Evolutionary conservation across 202 grass and related monocot species (phyloP).

Genomic region (Musa balbisiana): DNA sequence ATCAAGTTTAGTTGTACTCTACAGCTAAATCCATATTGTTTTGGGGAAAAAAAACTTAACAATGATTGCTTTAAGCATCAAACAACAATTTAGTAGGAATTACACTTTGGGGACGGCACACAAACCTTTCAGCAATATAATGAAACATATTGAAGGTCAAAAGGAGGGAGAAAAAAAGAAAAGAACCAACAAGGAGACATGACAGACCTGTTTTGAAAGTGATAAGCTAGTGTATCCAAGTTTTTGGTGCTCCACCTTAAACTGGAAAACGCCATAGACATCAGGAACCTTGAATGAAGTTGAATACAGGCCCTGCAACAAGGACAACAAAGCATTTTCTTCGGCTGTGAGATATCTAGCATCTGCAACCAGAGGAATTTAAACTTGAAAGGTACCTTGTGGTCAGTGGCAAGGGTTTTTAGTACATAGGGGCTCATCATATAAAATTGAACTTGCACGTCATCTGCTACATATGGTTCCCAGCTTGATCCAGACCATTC

Average conservation of each 20-base stretch:
- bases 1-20: too few species aligned
- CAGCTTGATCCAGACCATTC: constrained; percentile 98
- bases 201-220: constrained; percentile 86
- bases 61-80: too few species aligned
- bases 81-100: too few species aligned
- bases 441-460: constrained; percentile 98
- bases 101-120: too few species aligned
- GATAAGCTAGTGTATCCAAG: constrained; percentile 87
- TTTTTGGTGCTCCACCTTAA: constrained; percentile 83
- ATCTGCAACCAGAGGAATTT: constrained; percentile 4
- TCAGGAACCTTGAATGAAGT: constrained; percentile 86
- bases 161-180: too few species aligned
- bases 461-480: constrained; percentile 89
- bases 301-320: constrained; percentile 56
- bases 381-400: constrained; percentile 32
- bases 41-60: neutral
- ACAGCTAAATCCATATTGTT: too few species aligned
- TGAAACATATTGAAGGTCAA: constrained; percentile 39
- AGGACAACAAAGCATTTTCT: constrained; percentile 2
- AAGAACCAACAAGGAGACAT: neutral
- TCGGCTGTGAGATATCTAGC: constrained; percentile 18
- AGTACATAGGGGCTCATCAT: constrained; percentile 99
- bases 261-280: constrained; percentile 98
- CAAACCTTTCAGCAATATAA: too few species aligned
- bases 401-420: constrained; percentile 67